Base-by-base conservation (phyloP, 1,284 basidiomycete species). In the Coriolopsis trogii region DNA sequence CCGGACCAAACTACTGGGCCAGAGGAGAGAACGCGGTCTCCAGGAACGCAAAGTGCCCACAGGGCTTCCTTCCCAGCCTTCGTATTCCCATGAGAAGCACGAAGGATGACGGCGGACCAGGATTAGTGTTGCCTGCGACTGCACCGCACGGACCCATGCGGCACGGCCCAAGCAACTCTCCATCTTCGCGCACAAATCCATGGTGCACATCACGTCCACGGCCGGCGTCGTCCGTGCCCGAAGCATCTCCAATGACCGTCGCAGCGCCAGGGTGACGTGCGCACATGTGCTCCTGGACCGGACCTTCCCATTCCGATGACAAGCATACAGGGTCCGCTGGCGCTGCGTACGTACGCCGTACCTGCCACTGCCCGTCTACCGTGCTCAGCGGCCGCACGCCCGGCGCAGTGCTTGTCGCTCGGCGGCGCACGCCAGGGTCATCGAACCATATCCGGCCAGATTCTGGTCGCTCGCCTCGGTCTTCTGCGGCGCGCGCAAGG, bases 111-210 rank as follows among this genome's bases (percentile, higher is more conserved):
- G 36, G 34, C 49, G 49, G 49, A 50, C 49, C 49, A 41, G 18
- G 37, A 40, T 50, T 50, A 50, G 49, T 45, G n/a, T 50, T 44
- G 42, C 37, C 41, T 42, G n/a, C 33, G 34, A 38, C 48, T 44
- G 34, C 49, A 50, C 49, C 42, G 49, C 49, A 50, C 42, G 39
- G 30, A 21, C 29, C 6, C 23, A 23, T 8, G 23, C 46, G 39
- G 12, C 34, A 9, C 16, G 33, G 33, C 38, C 9, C 28, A 8
- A 34, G 33, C 42, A 20, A 41, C 42, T 16, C 26, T 30, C 23
- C 31, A 40, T 43, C 45, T 16, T 25, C 20, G 16, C 38, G 24
- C 15, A 40, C 31, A 18, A 4, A 12, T 20, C 21, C 23, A 15
- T 24, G 26, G 16, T 37, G 7, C 20, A 34, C 46, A n/a, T n/a